Base-by-base conservation (phyloP, 1,139 yeast genomes). In the Blastobotrys elegans region DNA sequence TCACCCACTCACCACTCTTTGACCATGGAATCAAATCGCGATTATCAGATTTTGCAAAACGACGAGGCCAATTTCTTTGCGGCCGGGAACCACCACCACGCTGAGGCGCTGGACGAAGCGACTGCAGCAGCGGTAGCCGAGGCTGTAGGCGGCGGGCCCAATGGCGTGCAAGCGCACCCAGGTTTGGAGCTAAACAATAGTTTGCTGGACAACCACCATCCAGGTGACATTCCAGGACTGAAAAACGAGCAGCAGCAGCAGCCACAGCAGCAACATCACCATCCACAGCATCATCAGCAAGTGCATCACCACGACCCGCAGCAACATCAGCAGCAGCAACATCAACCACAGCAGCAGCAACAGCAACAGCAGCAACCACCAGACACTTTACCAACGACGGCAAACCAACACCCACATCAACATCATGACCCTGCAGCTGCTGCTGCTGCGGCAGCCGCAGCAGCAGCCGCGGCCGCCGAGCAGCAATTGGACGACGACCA, bases 61-160 rank as follows among this genome's bases (percentile, higher is more conserved):
- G 48, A 44, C 24, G 48, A 44, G 31, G 40, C 43, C 24, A 39
- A 39, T 20, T 44, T 44, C 24, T 40, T 40, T 24, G 48, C 48
- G 21, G 43, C 43, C 11, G 43, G 29, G 17, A 35, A 39, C 36
- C 48, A 44, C 36, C 10, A 5, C 8, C 8, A 24, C 27, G 27
- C 8, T 24, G 44, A 44, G 26, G 27, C 47, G 11, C 26, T 40
- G 35, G 48, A 40, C 40, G 44, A 40, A 3, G 48, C 48, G 3
- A 40, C 48, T 40, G 48, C 48, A 14, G 46, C 40, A 3, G 48
- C 48, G 4, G 48, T 44, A 3, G 48, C 48, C 18, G 31, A 44
- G 10, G 48, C 43, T 2, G 48, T 39, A 11, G 44, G 44, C 4
- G 38, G 38, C 10, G 43, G 43, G 4, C 44, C 44, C 10, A 34